These are phyloP conservation scores for Dillenia suffruticosa DNA, from an alignment of 164 flowering plant species.

Conservation along the genomic window DNA sequence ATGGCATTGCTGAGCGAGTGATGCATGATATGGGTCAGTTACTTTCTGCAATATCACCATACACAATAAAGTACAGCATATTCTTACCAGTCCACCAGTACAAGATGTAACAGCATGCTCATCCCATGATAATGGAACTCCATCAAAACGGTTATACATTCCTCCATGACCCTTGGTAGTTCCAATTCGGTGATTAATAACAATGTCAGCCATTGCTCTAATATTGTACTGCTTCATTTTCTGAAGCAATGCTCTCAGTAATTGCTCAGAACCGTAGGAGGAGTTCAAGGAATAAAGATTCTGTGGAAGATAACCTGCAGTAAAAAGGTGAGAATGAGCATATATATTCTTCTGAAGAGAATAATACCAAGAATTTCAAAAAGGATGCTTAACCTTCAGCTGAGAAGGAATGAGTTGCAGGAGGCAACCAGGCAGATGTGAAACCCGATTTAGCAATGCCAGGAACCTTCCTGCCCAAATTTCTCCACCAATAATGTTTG, in stretches of 20 bases:
- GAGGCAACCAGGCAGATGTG: constrained; percentile 94
- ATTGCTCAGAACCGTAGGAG: constrained; percentile 76
- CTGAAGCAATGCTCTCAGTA: constrained; percentile 56
- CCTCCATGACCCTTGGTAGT: constrained; percentile 86
- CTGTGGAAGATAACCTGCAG: constrained; percentile 85
- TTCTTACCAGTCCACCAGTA: constrained; percentile 83
- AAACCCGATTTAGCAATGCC: constrained; percentile 87
- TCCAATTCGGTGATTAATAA: constrained; percentile 93
- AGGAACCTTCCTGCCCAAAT: constrained; percentile 63
- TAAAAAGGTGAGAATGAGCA: background rate
- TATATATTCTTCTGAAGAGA: background rate
- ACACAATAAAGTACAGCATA: too few relatives aligned
- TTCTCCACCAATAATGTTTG: constrained; percentile 89
- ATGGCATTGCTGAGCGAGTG: too few relatives aligned
- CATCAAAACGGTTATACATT: constrained; percentile 87
- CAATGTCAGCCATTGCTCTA: constrained; percentile 94
- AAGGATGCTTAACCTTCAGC: constrained; percentile 59
- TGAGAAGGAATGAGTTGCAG: constrained; percentile 68
- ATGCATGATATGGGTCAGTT: too few relatives aligned
- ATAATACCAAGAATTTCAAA: constrained; percentile 2
- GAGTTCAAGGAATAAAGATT: constrained; percentile 81
- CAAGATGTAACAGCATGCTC: constrained; percentile 89
- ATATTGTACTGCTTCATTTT: constrained; percentile 70
- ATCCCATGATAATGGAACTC: constrained; percentile 81
- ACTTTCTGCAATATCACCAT: background rate